Percentiles rank a stretch among this genome's conserved stretches.
These are phyloP conservation scores for Borealophlyctis nickersoniae DNA, from an alignment of 192 early-diverging fungal species.

Conservation along the genomic window DNA sequence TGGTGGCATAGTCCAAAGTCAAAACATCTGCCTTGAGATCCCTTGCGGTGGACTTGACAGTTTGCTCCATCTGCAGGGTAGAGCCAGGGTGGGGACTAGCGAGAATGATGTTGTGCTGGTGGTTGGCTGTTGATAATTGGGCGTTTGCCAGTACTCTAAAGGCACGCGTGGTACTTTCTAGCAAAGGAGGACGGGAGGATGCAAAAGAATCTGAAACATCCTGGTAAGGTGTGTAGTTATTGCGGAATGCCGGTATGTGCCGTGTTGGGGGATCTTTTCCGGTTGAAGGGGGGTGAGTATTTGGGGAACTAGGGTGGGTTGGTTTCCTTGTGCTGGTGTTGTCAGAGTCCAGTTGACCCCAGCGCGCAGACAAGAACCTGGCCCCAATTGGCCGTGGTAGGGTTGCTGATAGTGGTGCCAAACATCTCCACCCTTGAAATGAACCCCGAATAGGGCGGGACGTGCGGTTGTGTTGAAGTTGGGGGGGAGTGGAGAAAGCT, in stretches of 20 bases:
- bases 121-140: background rate
- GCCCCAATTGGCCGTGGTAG: too few species aligned
- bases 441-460: too few species aligned
- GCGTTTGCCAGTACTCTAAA: background rate
- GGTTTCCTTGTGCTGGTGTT: too few species aligned
- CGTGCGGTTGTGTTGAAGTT: too few species aligned
- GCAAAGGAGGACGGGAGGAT: background rate
- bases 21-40: slow-evolving; percentile 56
- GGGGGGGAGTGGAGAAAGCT: too few species aligned
- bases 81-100: slow-evolving; percentile 46
- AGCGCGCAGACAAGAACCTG: too few species aligned
- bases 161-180: background rate
- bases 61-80: slow-evolving; percentile 26
- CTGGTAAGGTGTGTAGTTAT: background rate
- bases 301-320: too few species aligned
- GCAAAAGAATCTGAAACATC: background rate
- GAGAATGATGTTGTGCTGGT: slow-evolving; percentile 29
- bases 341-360: too few species aligned
- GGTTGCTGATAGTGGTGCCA: too few species aligned
- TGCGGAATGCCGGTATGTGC: background rate
- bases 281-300: too few species aligned
- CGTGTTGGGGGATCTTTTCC: background rate
- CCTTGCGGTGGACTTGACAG: slow-evolving; percentile 38
- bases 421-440: too few species aligned
- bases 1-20: slow-evolving; percentile 56